Percentiles rank a stretch among this genome's conserved stretches.
Evolutionary conservation across 1,284 basidiomycete genomes (phyloP).

Genomic region (Ganoderma leucocontextum): DNA sequence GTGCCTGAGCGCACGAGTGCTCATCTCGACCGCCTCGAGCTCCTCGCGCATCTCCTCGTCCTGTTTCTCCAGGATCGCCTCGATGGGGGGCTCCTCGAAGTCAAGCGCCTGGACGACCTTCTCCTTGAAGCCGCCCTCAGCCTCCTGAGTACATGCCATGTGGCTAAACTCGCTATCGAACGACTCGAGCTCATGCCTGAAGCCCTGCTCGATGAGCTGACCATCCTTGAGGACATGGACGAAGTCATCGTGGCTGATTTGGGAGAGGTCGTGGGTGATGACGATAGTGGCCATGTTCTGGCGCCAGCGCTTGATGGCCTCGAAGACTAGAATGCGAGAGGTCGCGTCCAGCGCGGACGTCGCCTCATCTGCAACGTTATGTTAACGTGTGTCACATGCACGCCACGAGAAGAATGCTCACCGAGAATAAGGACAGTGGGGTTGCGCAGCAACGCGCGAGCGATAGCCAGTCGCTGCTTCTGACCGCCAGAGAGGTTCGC

Average conservation of each 20-base stretch:
- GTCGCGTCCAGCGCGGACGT: constrained; percentile 95
- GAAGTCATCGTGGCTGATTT: constrained; percentile 83
- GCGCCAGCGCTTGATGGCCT: constrained; percentile 88
- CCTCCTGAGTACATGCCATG: constrained; percentile 60
- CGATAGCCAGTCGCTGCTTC: constrained; percentile 91
- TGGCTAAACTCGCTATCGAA: constrained; percentile 64
- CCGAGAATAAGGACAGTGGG: constrained; percentile 93
- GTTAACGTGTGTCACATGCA: constrained; percentile 7
- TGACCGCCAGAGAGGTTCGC: constrained; percentile 92
- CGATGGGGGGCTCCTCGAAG: constrained; percentile 44
- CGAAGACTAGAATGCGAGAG: constrained; percentile 88
- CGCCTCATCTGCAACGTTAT: constrained; percentile 79
- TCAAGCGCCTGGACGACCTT: constrained; percentile 43
- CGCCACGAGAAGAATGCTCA: constrained; percentile 48
- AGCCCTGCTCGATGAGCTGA: constrained; percentile 88
- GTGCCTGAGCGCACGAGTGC: constrained; percentile 42
- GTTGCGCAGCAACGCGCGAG: constrained; percentile 87
- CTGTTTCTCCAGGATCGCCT: constrained; percentile 50
- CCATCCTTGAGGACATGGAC: constrained; percentile 93
- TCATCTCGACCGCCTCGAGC: constrained; percentile 38
- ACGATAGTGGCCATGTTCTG: constrained; percentile 90
- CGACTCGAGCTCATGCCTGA: constrained; percentile 76
- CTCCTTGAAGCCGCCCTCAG: constrained; percentile 58
- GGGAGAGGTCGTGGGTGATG: constrained; percentile 95
- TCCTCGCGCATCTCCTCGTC: constrained; percentile 47